These are phyloP conservation scores for Aristolochia fimbriata DNA, from an alignment of 164 flowering plant species.

Conservation along the genomic window DNA sequence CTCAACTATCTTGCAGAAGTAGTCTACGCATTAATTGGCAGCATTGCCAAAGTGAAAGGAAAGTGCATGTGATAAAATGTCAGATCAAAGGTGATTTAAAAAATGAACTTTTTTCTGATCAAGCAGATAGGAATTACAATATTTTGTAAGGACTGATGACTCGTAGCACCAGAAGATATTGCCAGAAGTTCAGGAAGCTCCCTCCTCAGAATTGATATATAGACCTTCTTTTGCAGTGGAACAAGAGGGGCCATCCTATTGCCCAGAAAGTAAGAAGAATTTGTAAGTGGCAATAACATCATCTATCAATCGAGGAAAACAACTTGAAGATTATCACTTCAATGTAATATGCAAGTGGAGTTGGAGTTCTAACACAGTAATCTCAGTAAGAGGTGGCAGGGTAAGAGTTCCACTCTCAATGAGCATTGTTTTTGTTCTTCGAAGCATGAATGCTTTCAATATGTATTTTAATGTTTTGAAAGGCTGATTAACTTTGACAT, in stretches of 20 bases:
- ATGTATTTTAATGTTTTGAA: constrained; percentile 46
- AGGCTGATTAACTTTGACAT: constrained; percentile 27
- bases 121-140: constrained; percentile 29
- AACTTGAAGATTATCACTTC: neutral
- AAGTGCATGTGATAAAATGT: no score
- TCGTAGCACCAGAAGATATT: constrained; percentile 54
- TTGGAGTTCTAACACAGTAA: constrained; percentile 62
- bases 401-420: constrained; percentile 54
- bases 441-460: constrained; percentile 75
- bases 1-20: no score
- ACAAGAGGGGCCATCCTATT: constrained; percentile 74
- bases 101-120: no score
- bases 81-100: no score
- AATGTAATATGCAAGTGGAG: constrained; percentile 6
- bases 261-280: constrained; percentile 5
- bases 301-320: neutral
- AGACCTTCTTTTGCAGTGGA: constrained; percentile 73
- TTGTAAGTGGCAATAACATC: neutral
- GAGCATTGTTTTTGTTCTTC: constrained; percentile 80
- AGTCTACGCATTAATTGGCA: no score
- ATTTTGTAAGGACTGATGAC: constrained; percentile 72
- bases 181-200: constrained; percentile 81
- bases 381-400: constrained; percentile 84
- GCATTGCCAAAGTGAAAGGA: no score
- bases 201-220: constrained; percentile 73